These are phyloP conservation scores for Serendipita sp. DNA, from an alignment of 1,284 basidiomycete species.

Conservation along the genomic window DNA sequence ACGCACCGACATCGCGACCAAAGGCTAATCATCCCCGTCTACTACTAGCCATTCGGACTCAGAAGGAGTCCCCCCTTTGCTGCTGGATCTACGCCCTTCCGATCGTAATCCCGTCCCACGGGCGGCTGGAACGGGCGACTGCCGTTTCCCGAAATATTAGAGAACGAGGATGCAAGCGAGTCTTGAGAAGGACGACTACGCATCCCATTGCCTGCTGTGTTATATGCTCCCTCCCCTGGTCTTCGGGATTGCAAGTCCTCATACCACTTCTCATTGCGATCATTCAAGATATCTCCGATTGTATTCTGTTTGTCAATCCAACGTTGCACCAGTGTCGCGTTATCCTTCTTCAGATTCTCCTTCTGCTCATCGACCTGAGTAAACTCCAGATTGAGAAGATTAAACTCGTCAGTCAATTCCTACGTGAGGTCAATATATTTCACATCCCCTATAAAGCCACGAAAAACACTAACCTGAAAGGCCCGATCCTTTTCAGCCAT, in stretches of 20 bases:
- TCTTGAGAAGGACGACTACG: conserved; percentile 18
- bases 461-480: conserved; percentile 48
- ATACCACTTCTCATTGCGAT: conserved; percentile 63
- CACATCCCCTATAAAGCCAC: neutral
- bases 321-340: conserved; percentile 83
- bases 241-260: conserved; percentile 63
- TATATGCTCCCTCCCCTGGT: conserved; percentile 24
- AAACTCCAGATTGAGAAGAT: conserved; percentile 79
- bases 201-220: conserved; percentile 20
- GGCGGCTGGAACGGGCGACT: conserved; percentile 34
- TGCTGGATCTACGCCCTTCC: conserved; percentile 23
- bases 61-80: conserved; percentile 50
- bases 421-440: conserved; percentile 20
- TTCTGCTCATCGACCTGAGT: conserved; percentile 81
- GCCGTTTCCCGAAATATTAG: conserved; percentile 54
- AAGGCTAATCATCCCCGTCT: neutral
- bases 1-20: neutral
- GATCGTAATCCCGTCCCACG: conserved; percentile 42
- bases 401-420: conserved; percentile 91
- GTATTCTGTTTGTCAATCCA: conserved; percentile 92
- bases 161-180: conserved; percentile 14
- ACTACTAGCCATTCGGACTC: conserved; percentile 79
- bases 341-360: conserved; percentile 74
- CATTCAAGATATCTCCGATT: conserved; percentile 92
- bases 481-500: conserved; percentile 81